These are phyloP conservation scores for Melaleuca alternifolia DNA, from an alignment of 345 rosid genomes.

Conservation along the genomic window DNA sequence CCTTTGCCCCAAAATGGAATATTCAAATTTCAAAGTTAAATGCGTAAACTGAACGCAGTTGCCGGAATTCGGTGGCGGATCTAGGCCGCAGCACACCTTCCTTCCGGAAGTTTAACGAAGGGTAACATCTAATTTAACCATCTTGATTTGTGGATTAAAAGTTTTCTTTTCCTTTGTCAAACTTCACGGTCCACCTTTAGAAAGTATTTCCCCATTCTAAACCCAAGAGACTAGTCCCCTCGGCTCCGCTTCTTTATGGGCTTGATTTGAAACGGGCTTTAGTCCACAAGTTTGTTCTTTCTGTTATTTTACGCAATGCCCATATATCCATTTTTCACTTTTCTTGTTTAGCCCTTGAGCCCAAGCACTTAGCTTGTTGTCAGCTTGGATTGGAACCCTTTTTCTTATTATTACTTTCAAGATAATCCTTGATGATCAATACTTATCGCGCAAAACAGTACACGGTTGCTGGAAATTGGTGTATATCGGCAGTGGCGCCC, in stretches of 20 bases:
- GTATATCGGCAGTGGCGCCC: too few relatives aligned
- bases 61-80: too few relatives aligned
- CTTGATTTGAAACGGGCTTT: not conserved
- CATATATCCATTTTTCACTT: not conserved
- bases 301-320: not conserved
- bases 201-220: not conserved
- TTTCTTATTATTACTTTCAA: not conserved
- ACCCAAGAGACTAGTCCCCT: not conserved
- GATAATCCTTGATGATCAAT: not conserved
- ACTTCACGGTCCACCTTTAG: too few relatives aligned
- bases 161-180: too few relatives aligned
- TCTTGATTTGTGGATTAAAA: too few relatives aligned
- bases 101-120: too few relatives aligned
- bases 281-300: not conserved
- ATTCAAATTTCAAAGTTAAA: too few relatives aligned
- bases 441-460: not conserved
- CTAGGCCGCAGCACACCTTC: too few relatives aligned
- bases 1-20: too few relatives aligned
- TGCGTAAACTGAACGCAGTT: too few relatives aligned
- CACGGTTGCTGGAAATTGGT: too few relatives aligned
- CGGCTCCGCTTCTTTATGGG: not conserved
- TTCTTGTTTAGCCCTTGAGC: not conserved
- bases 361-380: not conserved
- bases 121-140: too few relatives aligned
- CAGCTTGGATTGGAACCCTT: not conserved